Evolutionary conservation across 2,329 filamentous ascomycete genomes (phyloP).

Genomic region (Hirsutella minnesotensis): DNA sequence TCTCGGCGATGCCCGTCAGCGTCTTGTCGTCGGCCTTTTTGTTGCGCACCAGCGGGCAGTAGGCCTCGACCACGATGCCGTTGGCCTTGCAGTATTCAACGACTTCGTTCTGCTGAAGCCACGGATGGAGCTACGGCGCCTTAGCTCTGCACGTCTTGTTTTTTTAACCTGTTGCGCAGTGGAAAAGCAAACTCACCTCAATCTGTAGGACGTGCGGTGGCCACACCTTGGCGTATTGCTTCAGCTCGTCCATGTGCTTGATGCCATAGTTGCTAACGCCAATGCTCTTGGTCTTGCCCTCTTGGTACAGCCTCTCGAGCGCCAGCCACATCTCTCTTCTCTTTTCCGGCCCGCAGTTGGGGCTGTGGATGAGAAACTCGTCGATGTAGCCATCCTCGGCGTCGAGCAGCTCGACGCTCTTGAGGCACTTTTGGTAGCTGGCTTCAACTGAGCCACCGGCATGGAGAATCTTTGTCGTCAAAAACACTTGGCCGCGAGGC

Average conservation of each 20-base stretch:
- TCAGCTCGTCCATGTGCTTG: constrained; percentile 57
- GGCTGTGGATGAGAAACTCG: constrained; percentile 58
- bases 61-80: constrained; percentile 43
- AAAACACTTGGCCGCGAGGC: constrained; percentile 46
- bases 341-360: constrained; percentile 39
- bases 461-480: constrained; percentile 58
- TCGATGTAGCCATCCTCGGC: constrained; percentile 51
- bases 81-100: constrained; percentile 56
- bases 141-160: too few species aligned
- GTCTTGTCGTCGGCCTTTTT: constrained; percentile 36
- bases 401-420: constrained; percentile 51
- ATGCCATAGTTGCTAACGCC: constrained; percentile 64
- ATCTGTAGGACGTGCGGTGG: constrained; percentile 63
- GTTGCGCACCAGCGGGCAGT: constrained; percentile 21
- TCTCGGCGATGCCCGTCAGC: constrained; percentile 42
- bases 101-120: constrained; percentile 38
- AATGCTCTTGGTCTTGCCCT: constrained; percentile 51
- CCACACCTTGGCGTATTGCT: constrained; percentile 47
- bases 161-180: too few species aligned
- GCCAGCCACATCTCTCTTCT: constrained; percentile 54
- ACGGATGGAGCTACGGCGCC: constrained; percentile 61
- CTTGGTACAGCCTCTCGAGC: constrained; percentile 46
- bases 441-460: constrained; percentile 32
- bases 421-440: constrained; percentile 46
- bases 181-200: constrained; percentile 38